These are phyloP conservation scores for Colletotrichum coccodes DNA, from an alignment of 2,329 filamentous ascomycete genomes.

Conservation along the genomic window DNA sequence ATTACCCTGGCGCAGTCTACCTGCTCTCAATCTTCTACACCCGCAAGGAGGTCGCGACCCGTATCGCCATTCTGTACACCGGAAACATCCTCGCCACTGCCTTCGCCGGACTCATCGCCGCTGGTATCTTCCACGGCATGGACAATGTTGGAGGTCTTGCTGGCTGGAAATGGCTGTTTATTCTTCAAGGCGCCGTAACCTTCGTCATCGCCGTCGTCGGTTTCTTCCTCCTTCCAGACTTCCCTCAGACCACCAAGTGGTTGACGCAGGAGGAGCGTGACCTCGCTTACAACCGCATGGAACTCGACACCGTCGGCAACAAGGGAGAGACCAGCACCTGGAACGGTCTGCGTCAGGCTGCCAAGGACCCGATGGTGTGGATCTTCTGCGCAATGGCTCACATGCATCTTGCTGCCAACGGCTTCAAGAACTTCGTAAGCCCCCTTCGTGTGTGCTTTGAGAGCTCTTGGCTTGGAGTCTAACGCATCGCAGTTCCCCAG, in stretches of 20 bases:
- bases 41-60: conserved; percentile 70
- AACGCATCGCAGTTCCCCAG: conserved; percentile 43
- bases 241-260: conserved; percentile 37
- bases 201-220: conserved; percentile 36
- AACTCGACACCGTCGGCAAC: conserved; percentile 39
- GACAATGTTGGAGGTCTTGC: conserved; percentile 46
- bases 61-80: conserved; percentile 67
- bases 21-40: conserved; percentile 73
- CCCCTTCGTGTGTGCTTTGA: accelerated
- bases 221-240: conserved; percentile 36
- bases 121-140: conserved; percentile 70
- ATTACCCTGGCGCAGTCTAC: conserved; percentile 51
- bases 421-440: conserved; percentile 52
- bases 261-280: conserved; percentile 36
- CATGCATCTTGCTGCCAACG: conserved; percentile 58
- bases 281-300: conserved; percentile 36
- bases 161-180: conserved; percentile 56
- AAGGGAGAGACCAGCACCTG: conserved; percentile 36
- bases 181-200: conserved; percentile 52
- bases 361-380: conserved; percentile 54
- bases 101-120: conserved; percentile 73
- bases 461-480: not conserved
- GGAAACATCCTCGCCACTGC: conserved; percentile 74
- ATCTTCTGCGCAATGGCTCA: conserved; percentile 60
- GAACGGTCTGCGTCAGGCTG: conserved; percentile 45